Percentiles rank a stretch among this genome's conserved stretches.
phyloP scores from a whole-genome alignment of 306 rosid species.

The Casuarina cunninghamiana region DNA sequence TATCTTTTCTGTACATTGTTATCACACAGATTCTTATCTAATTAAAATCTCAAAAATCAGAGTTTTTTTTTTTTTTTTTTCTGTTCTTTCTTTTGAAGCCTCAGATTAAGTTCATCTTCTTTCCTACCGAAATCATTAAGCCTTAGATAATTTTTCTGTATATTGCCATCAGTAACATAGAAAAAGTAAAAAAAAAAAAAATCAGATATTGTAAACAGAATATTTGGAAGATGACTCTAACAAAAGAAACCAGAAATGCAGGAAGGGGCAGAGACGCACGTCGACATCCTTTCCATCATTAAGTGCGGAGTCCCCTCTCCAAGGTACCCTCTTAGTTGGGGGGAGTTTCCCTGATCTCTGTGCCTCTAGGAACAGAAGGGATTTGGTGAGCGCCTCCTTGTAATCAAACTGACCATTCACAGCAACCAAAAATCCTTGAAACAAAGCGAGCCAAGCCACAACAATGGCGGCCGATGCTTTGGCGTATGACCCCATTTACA shows the following conservation, averaged over 20 bases:
- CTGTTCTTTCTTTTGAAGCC: not conserved
- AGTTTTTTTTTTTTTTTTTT: no score
- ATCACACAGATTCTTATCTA: no score
- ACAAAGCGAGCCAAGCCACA: slow-evolving; percentile 54
- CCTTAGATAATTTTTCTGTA: no score
- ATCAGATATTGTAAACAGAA: no score
- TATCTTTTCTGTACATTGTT: no score
- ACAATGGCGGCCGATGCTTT: slow-evolving; percentile 38
- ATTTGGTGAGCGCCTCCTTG: slow-evolving; percentile 81
- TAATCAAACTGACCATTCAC: slow-evolving; percentile 54
- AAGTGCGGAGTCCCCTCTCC: slow-evolving; percentile 93
- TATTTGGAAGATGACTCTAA: no score
- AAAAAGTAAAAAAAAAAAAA: no score
- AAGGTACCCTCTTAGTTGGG: slow-evolving; percentile 51
- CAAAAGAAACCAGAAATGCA: no score
- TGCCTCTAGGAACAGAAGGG: slow-evolving; percentile 82
- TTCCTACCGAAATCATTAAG: no score
- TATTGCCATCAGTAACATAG: no score
- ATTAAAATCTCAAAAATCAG: no score
- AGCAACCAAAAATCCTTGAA: slow-evolving; percentile 34
- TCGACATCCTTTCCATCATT: slow-evolving; percentile 68
- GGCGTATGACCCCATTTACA: slow-evolving; percentile 32
- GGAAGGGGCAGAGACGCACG: slow-evolving; percentile 20
- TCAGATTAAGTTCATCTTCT: not conserved
- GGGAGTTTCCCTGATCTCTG: slow-evolving; percentile 99